A percentile compares a stretch with the other conserved stretches of the same genome.
Conservation (phyloP, 495 filamentous ascomycete species). For the Astrothelium subdiscretum region DNA sequence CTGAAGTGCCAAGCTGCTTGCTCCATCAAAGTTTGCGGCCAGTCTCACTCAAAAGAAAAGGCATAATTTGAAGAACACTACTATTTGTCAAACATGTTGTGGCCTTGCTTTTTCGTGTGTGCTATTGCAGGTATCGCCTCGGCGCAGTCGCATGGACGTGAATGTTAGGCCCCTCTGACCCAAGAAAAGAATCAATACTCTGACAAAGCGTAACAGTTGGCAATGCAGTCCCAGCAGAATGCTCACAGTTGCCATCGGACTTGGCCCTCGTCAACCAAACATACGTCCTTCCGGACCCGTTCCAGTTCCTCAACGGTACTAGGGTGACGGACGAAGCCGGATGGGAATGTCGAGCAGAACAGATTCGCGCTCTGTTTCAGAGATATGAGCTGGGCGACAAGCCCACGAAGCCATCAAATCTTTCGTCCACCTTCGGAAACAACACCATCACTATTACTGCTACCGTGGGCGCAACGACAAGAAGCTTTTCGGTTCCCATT, state of each 20-base stretch:
- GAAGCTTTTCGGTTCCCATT: slow-evolving; percentile 17
- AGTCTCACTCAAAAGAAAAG: no score
- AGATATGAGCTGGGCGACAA: slow-evolving; percentile 14
- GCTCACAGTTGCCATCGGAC: slow-evolving; percentile 2
- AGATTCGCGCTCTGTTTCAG: slow-evolving; percentile 14
- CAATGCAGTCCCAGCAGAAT: background rate
- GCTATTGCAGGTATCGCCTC: background rate
- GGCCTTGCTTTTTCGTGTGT: background rate
- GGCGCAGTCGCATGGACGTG: background rate
- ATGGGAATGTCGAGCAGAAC: slow-evolving; percentile 15
- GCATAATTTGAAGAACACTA: no score
- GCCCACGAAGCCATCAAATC: slow-evolving; percentile 13
- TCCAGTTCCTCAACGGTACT: slow-evolving; percentile 7
- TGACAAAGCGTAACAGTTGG: background rate
- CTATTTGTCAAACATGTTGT: background rate
- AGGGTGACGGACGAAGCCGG: slow-evolving; percentile 6
- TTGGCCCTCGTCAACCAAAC: slow-evolving; percentile 11
- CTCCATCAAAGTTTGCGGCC: no score
- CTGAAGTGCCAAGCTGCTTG: no score
- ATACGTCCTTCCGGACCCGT: slow-evolving; percentile 18
- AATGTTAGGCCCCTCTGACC: background rate
- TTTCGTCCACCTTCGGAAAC: slow-evolving; percentile 25
- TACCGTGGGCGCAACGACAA: slow-evolving; percentile 17
- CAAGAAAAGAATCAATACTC: background rate
- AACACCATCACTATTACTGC: slow-evolving; percentile 31